Evolutionary conservation across 2,329 filamentous ascomycete species (phyloP).

Genomic region (Ascomycota sp.): DNA sequence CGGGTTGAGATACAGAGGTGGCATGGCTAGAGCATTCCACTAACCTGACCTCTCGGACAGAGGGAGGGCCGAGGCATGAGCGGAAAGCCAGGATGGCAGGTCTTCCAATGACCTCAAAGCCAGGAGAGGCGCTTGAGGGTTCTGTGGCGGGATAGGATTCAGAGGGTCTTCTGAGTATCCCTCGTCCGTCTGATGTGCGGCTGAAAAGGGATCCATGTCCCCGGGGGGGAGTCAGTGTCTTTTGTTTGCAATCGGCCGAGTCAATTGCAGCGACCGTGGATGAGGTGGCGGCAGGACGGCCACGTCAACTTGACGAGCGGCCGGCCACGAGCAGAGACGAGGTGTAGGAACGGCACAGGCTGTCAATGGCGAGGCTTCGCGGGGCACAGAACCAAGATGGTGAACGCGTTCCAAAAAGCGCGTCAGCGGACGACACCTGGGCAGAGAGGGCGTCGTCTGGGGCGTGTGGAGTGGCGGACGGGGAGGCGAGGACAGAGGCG

Average conservation of each 20-base stretch:
- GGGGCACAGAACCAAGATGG: too few relatives aligned
- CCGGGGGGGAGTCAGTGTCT: constrained; percentile 6
- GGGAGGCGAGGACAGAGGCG: too few relatives aligned
- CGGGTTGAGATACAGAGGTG: too few relatives aligned
- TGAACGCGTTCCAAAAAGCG: too few relatives aligned
- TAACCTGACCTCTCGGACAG: constrained; percentile 27
- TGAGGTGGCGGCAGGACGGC: not conserved
- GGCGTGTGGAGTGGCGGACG: too few relatives aligned
- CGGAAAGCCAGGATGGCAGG: constrained; percentile 27
- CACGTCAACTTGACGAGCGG: too few relatives aligned
- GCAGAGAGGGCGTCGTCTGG: too few relatives aligned
- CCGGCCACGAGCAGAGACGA: too few relatives aligned
- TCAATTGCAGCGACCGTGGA: not conserved
- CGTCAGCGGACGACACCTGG: too few relatives aligned
- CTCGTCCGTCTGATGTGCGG: constrained; percentile 50
- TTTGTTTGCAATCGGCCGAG: constrained; percentile 8
- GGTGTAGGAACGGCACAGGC: too few relatives aligned
- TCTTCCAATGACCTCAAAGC: constrained; percentile 20
- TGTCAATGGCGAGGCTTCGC: too few relatives aligned
- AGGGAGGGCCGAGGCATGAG: constrained; percentile 28
- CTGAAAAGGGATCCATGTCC: constrained; percentile 25
- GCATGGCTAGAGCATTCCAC: constrained; percentile 5
- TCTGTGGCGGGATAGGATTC: constrained; percentile 17
- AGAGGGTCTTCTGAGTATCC: constrained; percentile 67
- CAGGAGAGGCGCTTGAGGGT: constrained; percentile 13